Percentiles rank a stretch among this genome's conserved stretches.
phyloP scores from a whole-genome alignment of 208 protist species.

The Acanthamoeba healyi region DNA sequence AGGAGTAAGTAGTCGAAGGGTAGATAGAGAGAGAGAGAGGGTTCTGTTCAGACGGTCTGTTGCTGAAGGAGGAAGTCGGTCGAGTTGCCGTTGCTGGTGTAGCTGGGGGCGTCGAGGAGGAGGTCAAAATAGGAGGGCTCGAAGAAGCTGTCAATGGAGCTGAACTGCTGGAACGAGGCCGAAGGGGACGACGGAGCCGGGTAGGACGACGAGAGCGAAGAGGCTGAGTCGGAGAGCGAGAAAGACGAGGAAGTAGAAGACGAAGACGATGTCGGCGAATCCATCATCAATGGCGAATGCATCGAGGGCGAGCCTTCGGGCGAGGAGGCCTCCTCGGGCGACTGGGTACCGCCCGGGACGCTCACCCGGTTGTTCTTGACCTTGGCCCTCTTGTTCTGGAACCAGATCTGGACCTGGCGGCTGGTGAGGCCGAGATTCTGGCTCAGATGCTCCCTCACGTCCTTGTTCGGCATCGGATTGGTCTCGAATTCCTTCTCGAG shows the following conservation, averaged over 20 bases:
- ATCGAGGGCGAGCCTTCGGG: neutral
- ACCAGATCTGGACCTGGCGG: conserved; percentile 83
- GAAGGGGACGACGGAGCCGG: conserved; percentile 4
- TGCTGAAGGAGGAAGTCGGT: neutral
- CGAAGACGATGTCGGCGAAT: neutral
- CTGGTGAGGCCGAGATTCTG: conserved; percentile 80
- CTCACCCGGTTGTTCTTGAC: conserved; percentile 77
- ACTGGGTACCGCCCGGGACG: neutral
- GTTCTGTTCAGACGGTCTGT: neutral
- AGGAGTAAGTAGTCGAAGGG: neutral
- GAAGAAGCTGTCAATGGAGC: conserved; percentile 40
- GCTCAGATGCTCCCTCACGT: conserved; percentile 78
- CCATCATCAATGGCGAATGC: neutral
- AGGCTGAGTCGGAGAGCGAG: neutral
- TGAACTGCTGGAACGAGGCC: conserved; percentile 10
- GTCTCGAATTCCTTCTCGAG: conserved; percentile 84
- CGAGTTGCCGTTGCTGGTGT: neutral
- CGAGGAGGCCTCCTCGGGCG: neutral
- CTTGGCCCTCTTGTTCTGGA: conserved; percentile 86
- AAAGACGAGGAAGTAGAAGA: neutral
- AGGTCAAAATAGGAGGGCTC: conserved; percentile 38
- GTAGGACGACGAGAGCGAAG: conserved; percentile 8
- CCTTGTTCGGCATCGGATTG: conserved; percentile 83
- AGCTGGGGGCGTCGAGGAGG: conserved; percentile 19
- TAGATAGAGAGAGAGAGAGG: neutral